Base-by-base conservation (phyloP, 495 filamentous ascomycete species). In the Neurospora sp. region DNA sequence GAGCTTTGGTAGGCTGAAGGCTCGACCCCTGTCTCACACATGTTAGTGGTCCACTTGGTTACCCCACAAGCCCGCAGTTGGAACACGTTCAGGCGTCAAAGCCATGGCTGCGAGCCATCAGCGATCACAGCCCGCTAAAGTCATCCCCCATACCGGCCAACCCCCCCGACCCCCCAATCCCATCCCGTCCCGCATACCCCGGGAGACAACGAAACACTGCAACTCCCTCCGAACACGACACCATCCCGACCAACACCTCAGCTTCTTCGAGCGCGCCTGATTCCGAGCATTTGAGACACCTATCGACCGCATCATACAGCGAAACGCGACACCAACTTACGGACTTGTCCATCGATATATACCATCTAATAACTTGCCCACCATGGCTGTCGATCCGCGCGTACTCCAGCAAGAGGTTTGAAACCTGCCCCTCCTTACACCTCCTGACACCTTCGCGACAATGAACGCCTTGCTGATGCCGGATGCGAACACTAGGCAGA, bases 401-500 rank as follows among this genome's bases (percentile, higher is more conserved):
- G 81, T 80, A 70, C 81, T 88, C 18, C 72, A 83, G 40, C 82
- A 84, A 75, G 82, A 86, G 80, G 82, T 86, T 72, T 62, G 82
- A 37, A 59, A 38, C 76, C 75, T 18, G 14, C 75, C 76, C 76
- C 74, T 72, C 79, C 70, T 70, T 77, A 71, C 69, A 72, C 77
- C 75, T 74, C 76, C 48, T 69, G 42, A 23, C 37, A 71, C 75
- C 71, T 74, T 73, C 69, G 38, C 39, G 35, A 31, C 20, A 42
- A 23, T 31, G 39, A 41, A 20, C 37, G 23, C 23, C 37, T 41
- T 27, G 73, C 83, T 85, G 77, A 84, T 71, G 41, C n/a, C 11
- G 42, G 44, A 73, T 44, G 39, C 72, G 69, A 44, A 76, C 78
- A 96, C 27, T 18, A 66, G 93, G 94, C 94, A 79, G 92, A 95